phyloP scores from a whole-genome alignment of 305 asterid species.

The Fraxinus sp. region DNA sequence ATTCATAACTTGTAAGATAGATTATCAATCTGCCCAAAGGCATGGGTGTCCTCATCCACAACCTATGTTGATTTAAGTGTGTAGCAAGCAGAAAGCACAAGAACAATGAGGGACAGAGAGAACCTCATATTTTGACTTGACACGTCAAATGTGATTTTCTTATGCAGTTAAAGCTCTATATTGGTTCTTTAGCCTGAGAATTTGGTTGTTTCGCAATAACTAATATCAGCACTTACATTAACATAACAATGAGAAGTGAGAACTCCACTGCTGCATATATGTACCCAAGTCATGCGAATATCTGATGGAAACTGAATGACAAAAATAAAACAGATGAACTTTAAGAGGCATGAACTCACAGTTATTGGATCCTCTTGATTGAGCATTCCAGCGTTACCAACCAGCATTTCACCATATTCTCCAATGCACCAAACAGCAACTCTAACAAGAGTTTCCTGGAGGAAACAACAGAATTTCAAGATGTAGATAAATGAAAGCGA shows the following conservation, averaged over 20 bases:
- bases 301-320: conserved; percentile 5
- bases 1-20: not conserved
- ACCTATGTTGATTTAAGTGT: not conserved
- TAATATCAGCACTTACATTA: not conserved
- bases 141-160: not conserved
- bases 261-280: not conserved
- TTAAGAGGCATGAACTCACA: conserved; percentile 56
- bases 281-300: conserved; percentile 16
- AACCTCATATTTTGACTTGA: not conserved
- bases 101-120: not conserved
- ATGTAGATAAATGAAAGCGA: not conserved
- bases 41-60: not conserved
- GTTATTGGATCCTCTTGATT: conserved; percentile 79
- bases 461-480: conserved; percentile 27
- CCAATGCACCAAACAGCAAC: conserved; percentile 99
- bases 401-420: conserved; percentile 92
- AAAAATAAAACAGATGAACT: not conserved
- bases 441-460: conserved; percentile 85
- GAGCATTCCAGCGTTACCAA: conserved; percentile 69
- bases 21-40: not conserved
- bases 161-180: not conserved
- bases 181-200: not conserved
- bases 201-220: not conserved
- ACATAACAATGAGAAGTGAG: not conserved
- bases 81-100: not conserved